Conservation (phyloP, 495 filamentous ascomycete species). For the Neurospora tetraspora region DNA sequence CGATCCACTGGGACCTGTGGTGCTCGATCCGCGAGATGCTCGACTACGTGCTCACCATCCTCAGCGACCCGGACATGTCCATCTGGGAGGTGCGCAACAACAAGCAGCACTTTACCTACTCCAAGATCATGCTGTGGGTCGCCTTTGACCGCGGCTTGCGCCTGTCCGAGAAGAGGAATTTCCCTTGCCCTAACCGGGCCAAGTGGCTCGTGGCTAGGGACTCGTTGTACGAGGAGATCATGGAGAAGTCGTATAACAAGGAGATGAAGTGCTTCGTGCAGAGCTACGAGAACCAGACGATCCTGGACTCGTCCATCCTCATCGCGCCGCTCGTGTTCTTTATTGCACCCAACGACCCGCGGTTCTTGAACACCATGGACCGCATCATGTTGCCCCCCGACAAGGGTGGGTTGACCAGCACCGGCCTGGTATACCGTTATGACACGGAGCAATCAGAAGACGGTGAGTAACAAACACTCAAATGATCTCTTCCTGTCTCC, state of each 20-base stretch:
- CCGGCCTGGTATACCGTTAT: constrained; percentile 63
- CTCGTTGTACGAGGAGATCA: constrained; percentile 59
- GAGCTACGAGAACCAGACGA: constrained; percentile 57
- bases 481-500: background rate
- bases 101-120: constrained; percentile 64
- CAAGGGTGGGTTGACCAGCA: constrained; percentile 61
- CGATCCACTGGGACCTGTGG: constrained; percentile 63
- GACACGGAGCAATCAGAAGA: constrained; percentile 55
- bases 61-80: constrained; percentile 57
- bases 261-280: constrained; percentile 57
- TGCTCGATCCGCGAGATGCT: constrained; percentile 20
- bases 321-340: constrained; percentile 70
- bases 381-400: constrained; percentile 55
- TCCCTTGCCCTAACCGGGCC: constrained; percentile 56
- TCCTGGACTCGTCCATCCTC: constrained; percentile 59
- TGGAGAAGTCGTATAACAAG: constrained; percentile 57
- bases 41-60: constrained; percentile 45
- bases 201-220: constrained; percentile 54
- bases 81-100: constrained; percentile 69
- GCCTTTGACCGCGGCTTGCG: constrained; percentile 62
- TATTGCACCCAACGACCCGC: constrained; percentile 60
- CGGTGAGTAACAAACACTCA: constrained; percentile 27
- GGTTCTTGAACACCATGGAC: constrained; percentile 60
- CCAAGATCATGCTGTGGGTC: constrained; percentile 69
- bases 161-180: constrained; percentile 55